Conservation (phyloP, 768 basidiomycete genomes). For the Termitomyces heimii region DNA sequence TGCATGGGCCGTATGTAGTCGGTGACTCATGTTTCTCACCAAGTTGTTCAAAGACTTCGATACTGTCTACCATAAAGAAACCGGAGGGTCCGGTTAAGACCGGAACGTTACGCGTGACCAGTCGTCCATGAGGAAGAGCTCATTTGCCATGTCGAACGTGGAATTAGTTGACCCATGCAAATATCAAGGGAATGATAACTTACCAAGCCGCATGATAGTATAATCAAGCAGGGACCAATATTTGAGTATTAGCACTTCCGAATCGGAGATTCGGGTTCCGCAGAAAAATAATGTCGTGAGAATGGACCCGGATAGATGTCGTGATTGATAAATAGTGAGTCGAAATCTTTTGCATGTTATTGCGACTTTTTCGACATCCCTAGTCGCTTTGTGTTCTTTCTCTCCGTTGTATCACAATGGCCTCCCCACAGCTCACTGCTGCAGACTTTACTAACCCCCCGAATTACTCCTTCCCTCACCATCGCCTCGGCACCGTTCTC, state of each 20-base stretch:
- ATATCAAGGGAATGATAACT: too few relatives aligned
- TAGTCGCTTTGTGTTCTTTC: slow-evolving; percentile 5
- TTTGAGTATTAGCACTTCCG: neutral
- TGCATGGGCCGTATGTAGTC: neutral
- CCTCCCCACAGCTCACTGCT: slow-evolving; percentile 23
- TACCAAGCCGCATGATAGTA: too few relatives aligned
- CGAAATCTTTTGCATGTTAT: neutral
- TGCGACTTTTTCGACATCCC: slow-evolving; percentile 2
- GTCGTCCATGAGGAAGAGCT: neutral
- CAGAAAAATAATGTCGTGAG: neutral
- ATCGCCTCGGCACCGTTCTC: slow-evolving; percentile 54
- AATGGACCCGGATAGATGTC: neutral
- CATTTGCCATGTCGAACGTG: too few relatives aligned
- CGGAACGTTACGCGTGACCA: neutral
- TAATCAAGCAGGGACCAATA: too few relatives aligned
- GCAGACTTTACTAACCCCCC: slow-evolving; percentile 56
- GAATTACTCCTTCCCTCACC: slow-evolving; percentile 61
- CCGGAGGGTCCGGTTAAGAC: neutral
- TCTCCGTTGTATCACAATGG: slow-evolving; percentile 17
- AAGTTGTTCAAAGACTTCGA: too few relatives aligned
- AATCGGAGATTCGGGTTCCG: neutral
- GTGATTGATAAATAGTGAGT: neutral
- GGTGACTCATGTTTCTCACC: neutral
- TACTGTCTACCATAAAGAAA: too few relatives aligned
- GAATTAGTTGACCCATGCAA: too few relatives aligned